phyloP scores from a whole-genome alignment of 768 basidiomycete species.

The Xerocomus brunneocitrinus region DNA sequence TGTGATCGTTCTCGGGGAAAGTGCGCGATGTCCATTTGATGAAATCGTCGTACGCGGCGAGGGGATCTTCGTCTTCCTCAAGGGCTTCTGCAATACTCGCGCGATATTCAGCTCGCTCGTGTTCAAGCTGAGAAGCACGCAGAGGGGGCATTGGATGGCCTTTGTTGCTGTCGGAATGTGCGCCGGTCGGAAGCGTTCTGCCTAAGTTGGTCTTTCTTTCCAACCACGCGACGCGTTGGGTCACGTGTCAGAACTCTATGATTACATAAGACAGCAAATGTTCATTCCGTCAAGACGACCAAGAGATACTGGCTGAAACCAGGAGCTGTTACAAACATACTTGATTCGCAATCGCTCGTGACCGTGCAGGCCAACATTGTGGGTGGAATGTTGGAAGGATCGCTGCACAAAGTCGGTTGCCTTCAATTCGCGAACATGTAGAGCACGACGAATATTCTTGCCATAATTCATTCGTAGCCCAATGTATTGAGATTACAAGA shows the following conservation, averaged over 20 bases:
- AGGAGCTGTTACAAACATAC: too few species aligned
- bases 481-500: too few species aligned
- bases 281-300: too few species aligned
- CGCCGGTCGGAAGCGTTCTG: background rate
- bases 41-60: conserved; percentile 81
- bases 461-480: too few species aligned
- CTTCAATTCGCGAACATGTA: too few species aligned
- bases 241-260: conserved; percentile 21
- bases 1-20: conserved; percentile 63
- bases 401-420: too few species aligned
- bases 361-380: too few species aligned
- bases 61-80: conserved; percentile 78
- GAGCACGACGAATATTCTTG: too few species aligned
- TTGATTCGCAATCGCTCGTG: too few species aligned
- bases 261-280: background rate
- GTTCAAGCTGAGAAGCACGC: conserved; percentile 27
- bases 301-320: too few species aligned
- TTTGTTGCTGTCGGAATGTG: conserved; percentile 5
- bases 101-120: conserved; percentile 30
- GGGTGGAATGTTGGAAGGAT: too few species aligned
- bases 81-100: conserved; percentile 48
- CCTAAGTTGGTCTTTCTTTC: conserved; percentile 12
- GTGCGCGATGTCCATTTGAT: conserved; percentile 85
- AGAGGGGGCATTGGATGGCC: conserved; percentile 19
- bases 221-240: conserved; percentile 28